Evolutionary conservation across 495 filamentous ascomycete species (phyloP).

Genomic region (Aspergillus campestris): DNA sequence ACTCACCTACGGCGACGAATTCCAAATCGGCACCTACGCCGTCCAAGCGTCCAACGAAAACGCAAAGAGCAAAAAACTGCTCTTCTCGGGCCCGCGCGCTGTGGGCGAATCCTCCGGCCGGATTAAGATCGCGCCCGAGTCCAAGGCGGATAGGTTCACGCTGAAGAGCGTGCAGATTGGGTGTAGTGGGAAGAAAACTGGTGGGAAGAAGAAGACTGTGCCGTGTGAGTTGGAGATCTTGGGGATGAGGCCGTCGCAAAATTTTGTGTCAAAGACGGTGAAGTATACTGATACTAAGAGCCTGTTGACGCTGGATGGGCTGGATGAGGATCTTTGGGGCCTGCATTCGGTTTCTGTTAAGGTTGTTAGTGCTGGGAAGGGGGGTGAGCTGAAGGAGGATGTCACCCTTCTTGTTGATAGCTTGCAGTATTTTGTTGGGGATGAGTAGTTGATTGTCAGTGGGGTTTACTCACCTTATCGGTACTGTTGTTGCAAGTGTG

Average conservation of each 20-base stretch:
- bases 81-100: background rate
- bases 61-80: background rate
- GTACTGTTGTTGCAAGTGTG: too few relatives aligned
- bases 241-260: background rate
- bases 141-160: background rate
- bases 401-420: background rate
- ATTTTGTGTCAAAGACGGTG: background rate
- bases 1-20: background rate
- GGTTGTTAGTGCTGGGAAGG: background rate
- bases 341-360: background rate
- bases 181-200: background rate
- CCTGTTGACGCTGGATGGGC: background rate
- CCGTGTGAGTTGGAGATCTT: background rate
- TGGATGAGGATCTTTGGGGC: background rate
- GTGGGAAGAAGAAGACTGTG: background rate
- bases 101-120: background rate
- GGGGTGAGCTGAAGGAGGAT: background rate
- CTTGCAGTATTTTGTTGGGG: background rate
- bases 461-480: too few relatives aligned
- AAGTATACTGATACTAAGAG: background rate
- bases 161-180: background rate
- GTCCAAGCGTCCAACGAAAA: background rate
- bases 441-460: background rate
- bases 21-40: background rate
- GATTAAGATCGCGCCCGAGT: background rate